Evolutionary conservation across 179 eudicot genomes (phyloP), one percentile per base, ranked within the genome.

Genomic region (Silene coronaria): DNA sequence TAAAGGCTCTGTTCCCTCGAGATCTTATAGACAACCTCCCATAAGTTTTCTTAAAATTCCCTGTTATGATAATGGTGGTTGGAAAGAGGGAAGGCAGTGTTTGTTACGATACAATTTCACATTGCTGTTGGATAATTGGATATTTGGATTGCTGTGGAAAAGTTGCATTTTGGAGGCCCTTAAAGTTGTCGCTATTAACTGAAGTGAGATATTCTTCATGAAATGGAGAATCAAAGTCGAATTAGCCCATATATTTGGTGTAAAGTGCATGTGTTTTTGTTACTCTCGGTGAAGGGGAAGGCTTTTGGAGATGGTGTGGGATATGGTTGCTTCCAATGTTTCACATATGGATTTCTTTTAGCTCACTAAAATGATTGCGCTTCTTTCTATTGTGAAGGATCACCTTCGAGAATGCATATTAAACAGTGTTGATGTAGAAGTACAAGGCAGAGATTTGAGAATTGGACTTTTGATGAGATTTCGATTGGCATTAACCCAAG

Each of bases 1-100:
- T 92, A 95, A 80, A 81, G 88, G 87, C 85, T 89, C 89, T 36
- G 99, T 97, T 13, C 84, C 97, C 32, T 91, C 99, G 21, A 95
- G 81, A 80, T 95, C 97, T 77, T 81, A 38, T 86, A 95, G 5
- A 95, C 88, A 76, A 92, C 97, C 77, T 95, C 97, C 97, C 97
- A 90, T 12, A 94, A 85, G 2, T 83, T 92, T 73, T 84, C 80
- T 1, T 93, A 91, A 26, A 53, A 58, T 4, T 45, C 58, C 74
- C 73, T 42, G 32, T 1, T 46, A 45, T 10, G 73, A 74, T 30
- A 55, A 46, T 16, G 91, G 88, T 12, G 97, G 90, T 26, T 81
- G 84, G 72, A 95, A 95, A 13, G 80, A 74, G 24, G 86, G 67
- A 26, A 32, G 67, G 69, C 90, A 97, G 72, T 91, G 97, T 26